Evolutionary conservation across 2,329 filamentous ascomycete species (phyloP).

Genomic region (Phyllosticta citriasiana): DNA sequence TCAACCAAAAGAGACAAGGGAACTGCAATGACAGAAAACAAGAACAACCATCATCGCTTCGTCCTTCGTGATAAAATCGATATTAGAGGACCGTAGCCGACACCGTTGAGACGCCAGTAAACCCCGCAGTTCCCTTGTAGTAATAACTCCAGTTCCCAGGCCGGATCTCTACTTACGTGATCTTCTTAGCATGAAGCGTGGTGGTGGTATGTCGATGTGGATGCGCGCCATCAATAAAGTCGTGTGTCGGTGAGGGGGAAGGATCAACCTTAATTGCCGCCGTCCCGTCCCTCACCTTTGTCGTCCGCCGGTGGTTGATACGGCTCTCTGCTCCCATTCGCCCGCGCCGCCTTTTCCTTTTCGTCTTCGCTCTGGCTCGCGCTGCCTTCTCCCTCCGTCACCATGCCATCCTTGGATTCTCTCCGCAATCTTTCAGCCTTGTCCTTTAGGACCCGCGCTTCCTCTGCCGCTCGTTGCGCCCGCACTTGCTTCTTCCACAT

Average conservation of each 20-base stretch:
- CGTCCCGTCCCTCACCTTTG: neutral
- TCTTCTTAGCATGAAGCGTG: neutral
- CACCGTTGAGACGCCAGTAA: neutral
- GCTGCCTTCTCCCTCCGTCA: slow-evolving; percentile 31
- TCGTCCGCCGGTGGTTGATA: neutral
- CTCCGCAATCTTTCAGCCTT: slow-evolving; percentile 39
- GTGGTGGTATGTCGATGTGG: neutral
- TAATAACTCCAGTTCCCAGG: neutral
- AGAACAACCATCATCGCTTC: slow-evolving; percentile 5
- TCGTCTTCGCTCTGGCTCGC: slow-evolving; percentile 28
- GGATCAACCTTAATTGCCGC: neutral
- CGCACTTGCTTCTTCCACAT: slow-evolving; percentile 46
- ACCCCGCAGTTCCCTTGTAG: neutral
- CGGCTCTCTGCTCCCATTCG: neutral
- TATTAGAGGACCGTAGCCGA: slow-evolving; percentile 6
- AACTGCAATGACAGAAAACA: slow-evolving; percentile 4
- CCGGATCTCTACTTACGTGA: neutral
- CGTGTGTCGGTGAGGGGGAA: neutral
- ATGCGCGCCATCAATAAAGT: neutral
- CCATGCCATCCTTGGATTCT: slow-evolving; percentile 36
- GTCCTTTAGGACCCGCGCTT: slow-evolving; percentile 39
- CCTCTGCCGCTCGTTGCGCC: slow-evolving; percentile 39
- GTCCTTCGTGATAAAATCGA: neutral
- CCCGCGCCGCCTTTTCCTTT: slow-evolving; percentile 10
- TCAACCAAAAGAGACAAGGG: neutral